phyloP scores from a whole-genome alignment of 2,329 filamentous ascomycete species.

The Alternaria brassicicola region DNA sequence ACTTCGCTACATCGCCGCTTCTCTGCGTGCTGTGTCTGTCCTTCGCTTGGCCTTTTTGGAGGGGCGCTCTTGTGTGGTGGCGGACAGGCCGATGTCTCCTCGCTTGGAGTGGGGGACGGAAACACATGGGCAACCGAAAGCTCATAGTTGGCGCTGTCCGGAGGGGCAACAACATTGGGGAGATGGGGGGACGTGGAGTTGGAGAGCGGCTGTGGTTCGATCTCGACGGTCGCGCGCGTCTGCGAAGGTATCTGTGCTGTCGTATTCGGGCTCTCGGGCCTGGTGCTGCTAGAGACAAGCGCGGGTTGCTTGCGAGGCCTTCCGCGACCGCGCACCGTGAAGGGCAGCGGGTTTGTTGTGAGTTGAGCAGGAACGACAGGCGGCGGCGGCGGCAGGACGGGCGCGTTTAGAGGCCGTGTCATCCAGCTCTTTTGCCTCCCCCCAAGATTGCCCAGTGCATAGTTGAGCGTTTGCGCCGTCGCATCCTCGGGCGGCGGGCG shows the following conservation, averaged over 20 bases:
- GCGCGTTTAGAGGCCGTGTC: slow-evolving; percentile 6
- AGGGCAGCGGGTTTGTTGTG: slow-evolving; percentile 2
- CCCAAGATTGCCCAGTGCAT: slow-evolving; percentile 40
- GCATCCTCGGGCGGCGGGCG: slow-evolving; percentile 13
- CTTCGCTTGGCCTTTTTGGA: neutral
- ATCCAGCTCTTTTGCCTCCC: slow-evolving; percentile 44
- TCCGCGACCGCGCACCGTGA: slow-evolving; percentile 11
- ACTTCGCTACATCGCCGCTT: neutral
- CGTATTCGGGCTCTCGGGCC: neutral
- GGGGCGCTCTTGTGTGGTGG: neutral
- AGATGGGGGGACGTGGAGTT: slow-evolving; percentile 47
- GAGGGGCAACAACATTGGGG: slow-evolving; percentile 31
- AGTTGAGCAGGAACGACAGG: neutral
- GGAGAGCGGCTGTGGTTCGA: slow-evolving; percentile 28
- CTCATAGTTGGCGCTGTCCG: neutral
- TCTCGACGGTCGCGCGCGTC: slow-evolving; percentile 7
- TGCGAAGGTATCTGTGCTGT: neutral
- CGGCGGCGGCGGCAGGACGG: neutral
- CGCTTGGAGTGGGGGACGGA: slow-evolving; percentile 68
- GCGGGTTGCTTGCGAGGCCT: slow-evolving; percentile 17
- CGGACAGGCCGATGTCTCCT: slow-evolving; percentile 51
- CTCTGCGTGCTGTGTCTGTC: neutral
- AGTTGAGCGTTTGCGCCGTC: slow-evolving; percentile 32
- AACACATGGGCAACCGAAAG: slow-evolving; percentile 50
- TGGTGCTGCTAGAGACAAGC: neutral